These are phyloP conservation scores for Globisporangium acanthophoron DNA, from an alignment of 352 stramenopile genomes.

Conservation along the genomic window DNA sequence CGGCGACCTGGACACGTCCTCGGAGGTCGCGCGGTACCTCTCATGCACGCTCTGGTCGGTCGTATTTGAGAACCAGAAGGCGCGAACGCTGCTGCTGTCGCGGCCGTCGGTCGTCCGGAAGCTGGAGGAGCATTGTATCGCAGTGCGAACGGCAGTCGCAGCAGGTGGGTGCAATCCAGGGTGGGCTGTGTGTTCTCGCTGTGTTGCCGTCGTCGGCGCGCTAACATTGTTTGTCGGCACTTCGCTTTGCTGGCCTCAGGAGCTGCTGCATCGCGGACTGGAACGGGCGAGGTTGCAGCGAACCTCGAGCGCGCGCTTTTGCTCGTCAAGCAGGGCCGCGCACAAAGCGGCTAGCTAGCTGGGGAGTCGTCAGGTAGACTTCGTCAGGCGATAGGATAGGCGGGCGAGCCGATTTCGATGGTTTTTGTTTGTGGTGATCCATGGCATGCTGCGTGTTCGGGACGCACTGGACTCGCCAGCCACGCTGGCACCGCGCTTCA, in stretches of 20 bases:
- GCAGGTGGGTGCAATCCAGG: neutral
- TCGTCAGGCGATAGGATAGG: neutral
- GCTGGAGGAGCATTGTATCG: constrained; percentile 31
- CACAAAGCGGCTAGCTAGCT: neutral
- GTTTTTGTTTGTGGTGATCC: no score
- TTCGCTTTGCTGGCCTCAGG: no score
- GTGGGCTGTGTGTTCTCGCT: no score
- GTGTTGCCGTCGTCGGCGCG: no score
- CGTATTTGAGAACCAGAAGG: constrained; percentile 64
- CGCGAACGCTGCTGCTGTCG: constrained; percentile 32
- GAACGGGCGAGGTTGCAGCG: constrained; percentile 1
- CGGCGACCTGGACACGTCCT: neutral
- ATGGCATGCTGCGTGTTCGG: no score
- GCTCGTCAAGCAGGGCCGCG: constrained; percentile 5
- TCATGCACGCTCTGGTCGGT: constrained; percentile 45
- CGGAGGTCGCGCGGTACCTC: constrained; percentile 9
- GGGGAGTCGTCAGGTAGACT: no score
- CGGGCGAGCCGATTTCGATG: no score
- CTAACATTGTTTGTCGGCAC: no score
- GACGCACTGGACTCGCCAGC: no score
- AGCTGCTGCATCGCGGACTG: neutral
- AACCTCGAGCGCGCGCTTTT: constrained; percentile 9
- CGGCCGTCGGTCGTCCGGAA: constrained; percentile 20
- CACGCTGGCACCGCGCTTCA: no score
- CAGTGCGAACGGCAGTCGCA: neutral